Evolutionary conservation across 2,329 filamentous ascomycete species (phyloP), one percentile per base, ranked within the genome.

Genomic region (Cadophora gregata): DNA sequence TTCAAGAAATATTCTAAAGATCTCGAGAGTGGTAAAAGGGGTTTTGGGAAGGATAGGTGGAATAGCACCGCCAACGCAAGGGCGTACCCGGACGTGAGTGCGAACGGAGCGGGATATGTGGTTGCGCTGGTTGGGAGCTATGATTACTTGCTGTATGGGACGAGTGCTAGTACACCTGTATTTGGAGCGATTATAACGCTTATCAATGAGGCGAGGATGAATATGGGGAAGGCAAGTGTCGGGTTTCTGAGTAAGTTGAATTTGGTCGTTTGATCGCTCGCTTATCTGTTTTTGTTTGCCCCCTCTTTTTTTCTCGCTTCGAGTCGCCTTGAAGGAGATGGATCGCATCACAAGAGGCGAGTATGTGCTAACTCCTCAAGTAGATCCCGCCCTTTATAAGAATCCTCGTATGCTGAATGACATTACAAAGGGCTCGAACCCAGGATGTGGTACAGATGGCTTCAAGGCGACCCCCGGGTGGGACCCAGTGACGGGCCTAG

Each of bases 81-180:
- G 29, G 83, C 80, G 0, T 84, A 80, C 69, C 84, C 84, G 0
- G 84, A 86, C 63, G 76, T 83, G n/a, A 73, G 77, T 1, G 81
- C 80, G 29, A 81, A 82, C 31, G 81, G 81, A 5, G 80, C 80
- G 7, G 80, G 79, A 60, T 82, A 79, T 66, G 77, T 80, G 55
- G 77, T 83, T 7, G 81, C 82, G 1, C 74, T 83, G 33, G 75
- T 83, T 51, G 82, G 82, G n/a, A 72, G 75, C 8, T 82, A 82
- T 66, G 72, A 75, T 0, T 65, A 65, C 19, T 31, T 53, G 50
- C 58, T 62, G 4, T 65, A 65, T 42, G 63, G 58, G 1, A 65
- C 58, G 4, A 48, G 47, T 42, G 10, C 38, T 16, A 42, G 38
- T 42, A 42, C 31, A 7, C 66, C 66, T 16, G 62, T 65, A 12